These are phyloP conservation scores for Emergomyces africanus DNA, from an alignment of 2,329 filamentous ascomycete species.

Conservation along the genomic window DNA sequence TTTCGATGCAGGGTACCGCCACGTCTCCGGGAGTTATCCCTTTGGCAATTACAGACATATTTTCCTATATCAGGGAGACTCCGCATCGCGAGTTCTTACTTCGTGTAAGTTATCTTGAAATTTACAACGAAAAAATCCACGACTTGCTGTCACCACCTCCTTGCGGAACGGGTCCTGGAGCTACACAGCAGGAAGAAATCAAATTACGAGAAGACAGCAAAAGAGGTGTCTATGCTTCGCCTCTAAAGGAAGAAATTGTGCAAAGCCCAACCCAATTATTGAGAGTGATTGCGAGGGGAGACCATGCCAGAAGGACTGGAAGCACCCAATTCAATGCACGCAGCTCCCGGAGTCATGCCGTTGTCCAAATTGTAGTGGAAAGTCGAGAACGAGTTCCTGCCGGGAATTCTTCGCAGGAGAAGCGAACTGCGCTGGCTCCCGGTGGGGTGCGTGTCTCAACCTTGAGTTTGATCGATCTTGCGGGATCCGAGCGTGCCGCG, in stretches of 20 bases:
- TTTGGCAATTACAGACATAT: constrained; percentile 94
- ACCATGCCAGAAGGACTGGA: constrained; percentile 76
- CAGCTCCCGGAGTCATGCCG: constrained; percentile 94
- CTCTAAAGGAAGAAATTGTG: constrained; percentile 95
- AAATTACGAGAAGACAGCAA: constrained; percentile 95
- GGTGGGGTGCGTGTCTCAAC: constrained; percentile 94
- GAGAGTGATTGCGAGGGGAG: constrained; percentile 86
- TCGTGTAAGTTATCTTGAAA: constrained; percentile 94
- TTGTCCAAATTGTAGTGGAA: constrained; percentile 97
- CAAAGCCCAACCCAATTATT: constrained; percentile 93
- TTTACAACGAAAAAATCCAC: constrained; percentile 97
- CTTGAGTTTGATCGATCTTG: constrained; percentile 86
- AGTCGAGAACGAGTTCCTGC: constrained; percentile 72
- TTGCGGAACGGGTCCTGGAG: constrained; percentile 40
- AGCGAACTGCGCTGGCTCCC: constrained; percentile 58
- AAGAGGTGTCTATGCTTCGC: constrained; percentile 88
- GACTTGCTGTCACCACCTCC: constrained; percentile 72
- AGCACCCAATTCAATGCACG: constrained; percentile 96
- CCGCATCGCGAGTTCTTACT: constrained; percentile 88
- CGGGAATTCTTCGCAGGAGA: constrained; percentile 38
- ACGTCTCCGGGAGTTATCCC: constrained; percentile 94
- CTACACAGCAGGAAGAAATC: constrained; percentile 67
- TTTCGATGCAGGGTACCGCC: constrained; percentile 97
- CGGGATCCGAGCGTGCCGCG: constrained; percentile 89
- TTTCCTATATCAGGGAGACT: constrained; percentile 96